Base-by-base conservation (phyloP, 2,329 filamentous ascomycete genomes). In the Aureobasidium sp. region DNA sequence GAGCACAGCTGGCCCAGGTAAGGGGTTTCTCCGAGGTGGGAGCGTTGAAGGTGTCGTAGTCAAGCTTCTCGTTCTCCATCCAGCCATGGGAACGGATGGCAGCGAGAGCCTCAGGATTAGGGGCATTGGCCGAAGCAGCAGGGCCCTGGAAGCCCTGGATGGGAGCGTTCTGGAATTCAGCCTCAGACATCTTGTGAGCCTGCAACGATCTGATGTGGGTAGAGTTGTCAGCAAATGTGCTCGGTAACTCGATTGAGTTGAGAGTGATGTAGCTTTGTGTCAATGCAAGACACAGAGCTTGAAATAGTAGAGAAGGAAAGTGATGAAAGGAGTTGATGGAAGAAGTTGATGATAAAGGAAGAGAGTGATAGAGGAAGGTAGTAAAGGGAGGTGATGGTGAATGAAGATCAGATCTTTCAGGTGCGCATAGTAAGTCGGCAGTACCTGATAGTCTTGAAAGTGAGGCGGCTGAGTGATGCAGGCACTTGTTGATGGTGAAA, bases 1-100 rank as follows among this genome's bases (percentile, higher is more conserved):
- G 75, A n/a, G 84, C 86, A 59, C 82, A 81, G 38, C 77, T 76
- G 55, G 78, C 76, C 83, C 78, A 84, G 7, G 40, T 62, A 43
- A 33, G 35, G 2, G 25, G 19, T 3, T 4, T 25, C 3, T 60
- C 49, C n/a, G 31, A 37, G 25, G 40, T 23, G 5, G 42, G 17
- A 3, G 54, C 59, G 51, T 66, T 62, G 35, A 64, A 67, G 17
- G 51, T 53, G 6, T 61, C 64, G 62, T 71, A 70, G 62, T 72
- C 64, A 54, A 70, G 65, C 6, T 67, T 64, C 3, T 61, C 62
- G 1, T 58, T 64, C 54, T 68, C 65, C 10, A 62, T 65, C 69
- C 70, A 72, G 38, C 68, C 69, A 38, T 64, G 64, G 9, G 63
- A 62, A n/a, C 53, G 62, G 25, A 65, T 65, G 38, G 64, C 63